Evolutionary conservation across 345 rosid genomes (phyloP).

Genomic region (Theobroma cacao): DNA sequence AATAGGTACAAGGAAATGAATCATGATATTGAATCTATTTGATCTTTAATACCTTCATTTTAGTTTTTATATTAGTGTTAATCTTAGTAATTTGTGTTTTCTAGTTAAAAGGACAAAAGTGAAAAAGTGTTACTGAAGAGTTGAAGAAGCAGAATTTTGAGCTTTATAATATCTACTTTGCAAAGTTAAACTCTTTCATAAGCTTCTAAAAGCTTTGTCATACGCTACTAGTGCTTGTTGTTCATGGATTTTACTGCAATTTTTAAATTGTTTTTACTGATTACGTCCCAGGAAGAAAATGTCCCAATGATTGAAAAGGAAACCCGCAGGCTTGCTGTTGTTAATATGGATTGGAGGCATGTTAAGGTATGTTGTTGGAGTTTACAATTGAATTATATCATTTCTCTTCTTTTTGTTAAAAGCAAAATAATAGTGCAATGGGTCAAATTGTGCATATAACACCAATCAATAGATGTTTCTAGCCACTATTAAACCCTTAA

Average conservation of each 20-base stretch:
- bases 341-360: conserved; percentile 92
- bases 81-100: not conserved
- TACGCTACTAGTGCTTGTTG: not conserved
- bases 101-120: not conserved
- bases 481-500: not conserved
- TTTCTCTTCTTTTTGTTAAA: not conserved
- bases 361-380: conserved; percentile 56
- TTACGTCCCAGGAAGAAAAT: conserved; percentile 58
- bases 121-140: not conserved
- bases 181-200: not conserved
- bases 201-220: not conserved
- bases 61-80: not conserved
- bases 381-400: not conserved
- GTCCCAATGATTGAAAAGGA: conserved; percentile 57
- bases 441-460: not conserved
- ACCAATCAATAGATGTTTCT: not conserved
- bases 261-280: not conserved
- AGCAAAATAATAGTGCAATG: not conserved
- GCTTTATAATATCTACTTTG: not conserved
- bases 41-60: not conserved
- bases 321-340: conserved; percentile 76
- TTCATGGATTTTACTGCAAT: not conserved
- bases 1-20: not conserved
- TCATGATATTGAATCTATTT: not conserved
- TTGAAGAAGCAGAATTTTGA: not conserved